Percentiles rank a stretch among this genome's conserved stretches.
Evolutionary conservation across 2,329 filamentous ascomycete species (phyloP).

Genomic region (Colletotrichum magnum): DNA sequence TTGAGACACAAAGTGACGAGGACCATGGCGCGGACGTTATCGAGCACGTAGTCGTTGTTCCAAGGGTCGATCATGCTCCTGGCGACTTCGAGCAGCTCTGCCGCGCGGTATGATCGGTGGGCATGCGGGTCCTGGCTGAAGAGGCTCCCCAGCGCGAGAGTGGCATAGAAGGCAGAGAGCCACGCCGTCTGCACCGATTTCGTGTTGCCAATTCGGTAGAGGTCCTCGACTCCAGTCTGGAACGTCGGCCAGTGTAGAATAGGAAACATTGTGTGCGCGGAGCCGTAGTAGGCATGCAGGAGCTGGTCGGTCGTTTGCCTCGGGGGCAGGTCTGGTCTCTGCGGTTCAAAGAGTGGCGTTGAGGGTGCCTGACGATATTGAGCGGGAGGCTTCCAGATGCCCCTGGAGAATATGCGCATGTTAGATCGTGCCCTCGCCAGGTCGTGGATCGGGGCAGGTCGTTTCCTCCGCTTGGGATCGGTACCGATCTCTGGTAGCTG

Average conservation of each 20-base stretch:
- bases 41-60: constrained; percentile 82
- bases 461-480: constrained; percentile 74
- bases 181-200: constrained; percentile 76
- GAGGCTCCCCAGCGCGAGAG: constrained; percentile 86
- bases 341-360: constrained; percentile 62
- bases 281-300: constrained; percentile 81
- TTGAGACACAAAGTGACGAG: constrained; percentile 84
- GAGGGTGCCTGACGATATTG: constrained; percentile 71
- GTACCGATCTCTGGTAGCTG: constrained; percentile 76
- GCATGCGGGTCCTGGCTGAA: constrained; percentile 73
- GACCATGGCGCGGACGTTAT: constrained; percentile 80
- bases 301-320: constrained; percentile 79
- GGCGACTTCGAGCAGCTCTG: constrained; percentile 80
- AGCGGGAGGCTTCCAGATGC: constrained; percentile 84
- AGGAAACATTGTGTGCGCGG: constrained; percentile 85
- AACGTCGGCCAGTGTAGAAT: constrained; percentile 92
- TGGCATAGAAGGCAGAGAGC: constrained; percentile 84
- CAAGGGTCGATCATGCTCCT: constrained; percentile 82
- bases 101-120: constrained; percentile 66
- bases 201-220: constrained; percentile 78
- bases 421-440: constrained; percentile 80
- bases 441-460: constrained; percentile 75
- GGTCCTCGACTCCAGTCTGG: constrained; percentile 78
- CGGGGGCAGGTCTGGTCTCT: constrained; percentile 77
- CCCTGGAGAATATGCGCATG: constrained; percentile 80